Evolutionary conservation across 352 stramenopile genomes (phyloP).

Genomic region (Phytophthora podocarpi): DNA sequence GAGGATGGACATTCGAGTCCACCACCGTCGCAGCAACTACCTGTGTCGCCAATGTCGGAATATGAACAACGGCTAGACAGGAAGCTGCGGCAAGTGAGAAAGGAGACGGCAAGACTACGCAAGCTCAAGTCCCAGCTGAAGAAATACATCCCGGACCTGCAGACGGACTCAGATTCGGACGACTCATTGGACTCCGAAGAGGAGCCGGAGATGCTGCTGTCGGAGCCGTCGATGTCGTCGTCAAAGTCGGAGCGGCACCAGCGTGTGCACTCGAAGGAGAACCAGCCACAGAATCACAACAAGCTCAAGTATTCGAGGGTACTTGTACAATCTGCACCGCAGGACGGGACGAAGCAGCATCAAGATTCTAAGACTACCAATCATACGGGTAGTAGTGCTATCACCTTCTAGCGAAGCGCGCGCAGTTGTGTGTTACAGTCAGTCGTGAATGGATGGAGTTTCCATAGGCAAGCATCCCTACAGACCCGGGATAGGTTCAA

Average conservation of each 20-base stretch:
- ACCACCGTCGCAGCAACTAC: slow-evolving; percentile 12
- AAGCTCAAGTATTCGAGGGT: slow-evolving; percentile 12
- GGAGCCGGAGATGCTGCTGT: slow-evolving; percentile 22
- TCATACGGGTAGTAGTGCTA: neutral
- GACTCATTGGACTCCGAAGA: slow-evolving; percentile 47
- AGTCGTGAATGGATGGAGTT: slow-evolving; percentile 11
- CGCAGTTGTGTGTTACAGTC: slow-evolving; percentile 11
- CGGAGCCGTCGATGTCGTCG: slow-evolving; percentile 24
- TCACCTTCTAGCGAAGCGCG: slow-evolving; percentile 6
- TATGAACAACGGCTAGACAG: slow-evolving; percentile 49
- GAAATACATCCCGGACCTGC: slow-evolving; percentile 55
- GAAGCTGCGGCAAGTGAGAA: slow-evolving; percentile 50
- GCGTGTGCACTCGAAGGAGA: slow-evolving; percentile 11
- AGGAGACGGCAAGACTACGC: slow-evolving; percentile 43
- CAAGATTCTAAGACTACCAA: slow-evolving; percentile 9
- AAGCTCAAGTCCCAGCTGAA: slow-evolving; percentile 50
- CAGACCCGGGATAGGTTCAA: slow-evolving; percentile 10
- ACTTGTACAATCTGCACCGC: neutral
- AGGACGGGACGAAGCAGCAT: slow-evolving; percentile 3
- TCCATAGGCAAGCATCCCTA: slow-evolving; percentile 15
- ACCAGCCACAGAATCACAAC: slow-evolving; percentile 5
- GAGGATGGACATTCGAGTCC: neutral
- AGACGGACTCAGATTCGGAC: slow-evolving; percentile 45
- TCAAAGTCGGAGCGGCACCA: slow-evolving; percentile 14
- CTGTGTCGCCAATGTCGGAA: slow-evolving; percentile 32